phyloP scores from a whole-genome alignment of 805 yeast species.

The Cyberlindnera suaveolens region DNA sequence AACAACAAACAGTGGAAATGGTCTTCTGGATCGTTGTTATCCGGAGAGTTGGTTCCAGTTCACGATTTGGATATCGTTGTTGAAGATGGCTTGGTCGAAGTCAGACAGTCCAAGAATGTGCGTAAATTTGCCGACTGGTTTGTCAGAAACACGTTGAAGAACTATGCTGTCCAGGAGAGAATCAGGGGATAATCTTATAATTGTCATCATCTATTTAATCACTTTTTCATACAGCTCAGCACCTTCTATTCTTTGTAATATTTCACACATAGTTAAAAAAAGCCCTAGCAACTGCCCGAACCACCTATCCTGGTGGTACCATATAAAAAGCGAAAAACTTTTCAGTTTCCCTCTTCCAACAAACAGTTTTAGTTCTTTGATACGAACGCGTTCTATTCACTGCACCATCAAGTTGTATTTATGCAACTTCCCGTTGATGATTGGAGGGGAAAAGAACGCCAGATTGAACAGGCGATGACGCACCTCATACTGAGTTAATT shows the following conservation, averaged over 20 bases:
- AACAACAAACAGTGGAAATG: slow-evolving; percentile 40
- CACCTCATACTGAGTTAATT: slow-evolving; percentile 32
- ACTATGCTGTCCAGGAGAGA: slow-evolving; percentile 38
- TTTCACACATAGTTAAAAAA: no score
- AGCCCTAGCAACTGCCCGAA: no score
- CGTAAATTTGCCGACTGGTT: slow-evolving; percentile 47
- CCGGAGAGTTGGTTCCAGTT: slow-evolving; percentile 34
- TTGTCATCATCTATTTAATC: not conserved
- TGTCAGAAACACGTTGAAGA: slow-evolving; percentile 39
- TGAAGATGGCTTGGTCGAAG: slow-evolving; percentile 33
- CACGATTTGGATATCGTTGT: slow-evolving; percentile 40
- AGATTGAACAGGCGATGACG: slow-evolving; percentile 29
- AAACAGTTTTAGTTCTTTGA: slow-evolving; percentile 21
- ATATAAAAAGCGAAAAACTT: no score
- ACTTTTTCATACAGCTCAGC: not conserved
- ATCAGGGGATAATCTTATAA: slow-evolving; percentile 6
- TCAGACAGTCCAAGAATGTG: slow-evolving; percentile 38
- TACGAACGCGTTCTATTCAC: slow-evolving; percentile 41
- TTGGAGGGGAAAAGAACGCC: slow-evolving; percentile 41
- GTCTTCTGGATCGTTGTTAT: slow-evolving; percentile 34
- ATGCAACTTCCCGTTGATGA: slow-evolving; percentile 24
- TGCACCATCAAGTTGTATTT: slow-evolving; percentile 28
- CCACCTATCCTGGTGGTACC: no score
- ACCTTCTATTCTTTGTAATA: no score
- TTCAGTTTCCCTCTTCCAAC: not conserved